Base-by-base conservation (phyloP, 2,329 filamentous ascomycete genomes). In the Calonectria pseudoturangicola region DNA sequence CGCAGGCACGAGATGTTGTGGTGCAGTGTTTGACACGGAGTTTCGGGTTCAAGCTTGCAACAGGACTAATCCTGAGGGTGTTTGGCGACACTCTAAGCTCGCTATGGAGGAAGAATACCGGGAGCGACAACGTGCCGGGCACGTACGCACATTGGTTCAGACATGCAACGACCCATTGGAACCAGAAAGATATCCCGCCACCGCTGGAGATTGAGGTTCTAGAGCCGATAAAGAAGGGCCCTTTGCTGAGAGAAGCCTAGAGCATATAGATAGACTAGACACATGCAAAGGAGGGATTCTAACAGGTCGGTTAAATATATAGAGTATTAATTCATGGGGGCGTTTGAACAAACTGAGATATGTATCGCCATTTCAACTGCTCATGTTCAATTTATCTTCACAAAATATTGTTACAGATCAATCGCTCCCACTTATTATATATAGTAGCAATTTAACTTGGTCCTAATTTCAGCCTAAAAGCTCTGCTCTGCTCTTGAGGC, bases 1-100 rank as follows among this genome's bases (percentile, higher is more conserved):
- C 41, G 41, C 45, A 21, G 21, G 63, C 47, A 25, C 15, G 63
- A n/a, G 25, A 66, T 4, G 54, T 66, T 43, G 47, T 66, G 3
- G 63, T 54, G 47, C 33, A 47, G n/a, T 66, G 63, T 30, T 12
- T 66, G 1, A 18, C 13, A 2, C 51, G n/a, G 9, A 54, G 63
- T 15, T 66, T 66, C 5, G 30, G 63, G 8, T 66, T 66, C 21
- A 66, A 66, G 25, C 63, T 66, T 41, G 63, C 63, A 13, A 47
- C 51, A 10, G 47, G 63, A 12, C 21, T 66, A 4, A 66, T 66
- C 9, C 18, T 54, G 15, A 66, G 63, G 18, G 63, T 66, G 7
- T n/a, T 54, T 33, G 63, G 63, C 27, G 63, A 66, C 16, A 66
- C 63, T 2, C 28, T 66, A 18, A 48, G 63, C 9, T 8, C n/a